Conservation (phyloP, 2,329 filamentous ascomycete genomes). For the Beauveria rudraprayagi region DNA sequence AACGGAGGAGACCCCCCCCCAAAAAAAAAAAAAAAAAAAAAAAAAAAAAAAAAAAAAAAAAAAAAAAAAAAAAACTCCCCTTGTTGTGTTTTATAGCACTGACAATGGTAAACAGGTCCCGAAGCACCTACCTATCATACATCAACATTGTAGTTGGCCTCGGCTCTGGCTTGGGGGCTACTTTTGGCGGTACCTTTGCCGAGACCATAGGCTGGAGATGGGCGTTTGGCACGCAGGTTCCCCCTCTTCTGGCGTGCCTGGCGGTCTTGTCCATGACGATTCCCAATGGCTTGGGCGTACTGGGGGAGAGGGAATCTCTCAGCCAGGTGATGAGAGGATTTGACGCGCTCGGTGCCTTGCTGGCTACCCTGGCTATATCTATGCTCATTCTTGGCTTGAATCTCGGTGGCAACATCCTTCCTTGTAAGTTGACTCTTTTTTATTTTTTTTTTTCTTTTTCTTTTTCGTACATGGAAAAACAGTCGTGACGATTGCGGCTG, state of each 20-base stretch:
- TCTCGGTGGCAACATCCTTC: constrained; percentile 53
- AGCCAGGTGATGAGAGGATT: constrained; percentile 46
- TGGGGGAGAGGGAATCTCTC: constrained; percentile 33
- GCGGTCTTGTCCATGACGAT: constrained; percentile 37
- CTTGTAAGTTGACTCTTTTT: constrained; percentile 33
- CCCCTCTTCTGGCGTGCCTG: constrained; percentile 39
- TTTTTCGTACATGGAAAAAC: background rate
- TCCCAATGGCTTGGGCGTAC: constrained; percentile 44
- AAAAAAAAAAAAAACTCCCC: too few species aligned
- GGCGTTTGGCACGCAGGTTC: constrained; percentile 58
- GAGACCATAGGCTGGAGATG: constrained; percentile 66
- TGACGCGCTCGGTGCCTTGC: constrained; percentile 46
- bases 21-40: too few species aligned
- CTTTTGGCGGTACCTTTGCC: constrained; percentile 61
- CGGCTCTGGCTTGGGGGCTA: constrained; percentile 53
- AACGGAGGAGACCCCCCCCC: background rate
- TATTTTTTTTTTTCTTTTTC: too few species aligned
- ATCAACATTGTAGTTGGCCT: constrained; percentile 58
- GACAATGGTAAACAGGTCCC: constrained; percentile 23
- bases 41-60: too few species aligned
- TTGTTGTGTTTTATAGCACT: background rate
- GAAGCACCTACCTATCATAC: constrained; percentile 65
- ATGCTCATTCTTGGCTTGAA: constrained; percentile 53
- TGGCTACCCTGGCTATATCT: constrained; percentile 44
- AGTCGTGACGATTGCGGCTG: background rate